Conservation (phyloP, 768 basidiomycete species). For the Exsudoporus frostii region DNA sequence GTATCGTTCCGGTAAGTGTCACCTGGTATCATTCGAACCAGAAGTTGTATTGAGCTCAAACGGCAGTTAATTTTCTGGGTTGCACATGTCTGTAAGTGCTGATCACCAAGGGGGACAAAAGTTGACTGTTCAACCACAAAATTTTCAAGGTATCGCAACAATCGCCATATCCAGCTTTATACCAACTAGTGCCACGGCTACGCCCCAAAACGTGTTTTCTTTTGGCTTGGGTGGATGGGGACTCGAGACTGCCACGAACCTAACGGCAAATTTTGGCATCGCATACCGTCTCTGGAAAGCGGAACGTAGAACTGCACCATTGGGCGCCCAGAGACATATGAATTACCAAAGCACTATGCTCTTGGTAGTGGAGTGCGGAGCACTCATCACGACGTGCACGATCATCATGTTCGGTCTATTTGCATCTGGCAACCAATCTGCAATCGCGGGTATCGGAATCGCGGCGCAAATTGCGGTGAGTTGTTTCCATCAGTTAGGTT, state of each 20-base stretch:
- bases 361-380: slow-evolving; percentile 20
- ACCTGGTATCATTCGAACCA: neutral
- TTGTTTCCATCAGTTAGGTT: neutral
- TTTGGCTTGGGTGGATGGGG: slow-evolving; percentile 20
- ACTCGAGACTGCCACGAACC: slow-evolving; percentile 15
- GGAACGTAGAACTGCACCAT: neutral
- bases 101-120: neutral
- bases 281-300: slow-evolving; percentile 17
- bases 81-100: slow-evolving; percentile 17
- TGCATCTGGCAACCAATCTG: slow-evolving; percentile 8
- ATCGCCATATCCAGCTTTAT: slow-evolving; percentile 18
- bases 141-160: slow-evolving; percentile 9
- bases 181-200: slow-evolving; percentile 2
- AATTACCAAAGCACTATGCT: slow-evolving; percentile 14
- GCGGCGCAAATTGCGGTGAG: slow-evolving; percentile 20
- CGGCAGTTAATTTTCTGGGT: slow-evolving; percentile 13
- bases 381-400: slow-evolving; percentile 19
- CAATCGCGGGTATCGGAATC: slow-evolving; percentile 14
- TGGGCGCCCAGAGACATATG: slow-evolving; percentile 2
- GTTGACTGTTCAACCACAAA: neutral
- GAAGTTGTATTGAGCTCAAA: neutral
- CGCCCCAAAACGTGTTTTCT: neutral
- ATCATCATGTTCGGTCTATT: slow-evolving; percentile 19
- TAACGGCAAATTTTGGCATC: slow-evolving; percentile 16
- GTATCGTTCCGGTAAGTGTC: slow-evolving; percentile 12